Evolutionary conservation across 257 asterid genomes (phyloP).

Genomic region (Plantago major): DNA sequence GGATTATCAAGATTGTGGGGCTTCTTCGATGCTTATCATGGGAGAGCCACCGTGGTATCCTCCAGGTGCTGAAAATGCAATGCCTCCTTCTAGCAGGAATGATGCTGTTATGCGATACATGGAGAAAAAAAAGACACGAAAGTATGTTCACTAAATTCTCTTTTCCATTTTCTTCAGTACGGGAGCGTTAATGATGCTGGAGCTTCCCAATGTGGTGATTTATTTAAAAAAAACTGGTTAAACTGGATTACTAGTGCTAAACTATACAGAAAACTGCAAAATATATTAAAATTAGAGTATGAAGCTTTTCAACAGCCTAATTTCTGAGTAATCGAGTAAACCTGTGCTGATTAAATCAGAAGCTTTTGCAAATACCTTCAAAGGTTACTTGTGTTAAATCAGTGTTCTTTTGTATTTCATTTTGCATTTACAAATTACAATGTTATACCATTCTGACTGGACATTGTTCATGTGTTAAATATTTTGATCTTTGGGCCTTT

Average conservation of each 20-base stretch:
- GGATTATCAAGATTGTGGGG: constrained; percentile 68
- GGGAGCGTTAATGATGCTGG: background rate
- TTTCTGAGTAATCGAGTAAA: too few relatives aligned
- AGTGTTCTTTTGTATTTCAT: background rate
- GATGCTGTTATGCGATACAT: constrained; percentile 89
- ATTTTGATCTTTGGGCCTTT: background rate
- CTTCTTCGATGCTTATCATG: constrained; percentile 45
- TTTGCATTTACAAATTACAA: background rate
- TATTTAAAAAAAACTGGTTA: background rate
- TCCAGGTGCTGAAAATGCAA: constrained; percentile 56
- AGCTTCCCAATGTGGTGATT: background rate
- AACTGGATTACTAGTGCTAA: background rate
- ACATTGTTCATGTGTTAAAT: background rate
- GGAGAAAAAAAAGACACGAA: constrained; percentile 83
- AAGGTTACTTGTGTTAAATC: background rate
- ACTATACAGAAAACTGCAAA: background rate
- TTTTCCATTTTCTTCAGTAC: background rate
- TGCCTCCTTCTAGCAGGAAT: constrained; percentile 58
- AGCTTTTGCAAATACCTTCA: background rate
- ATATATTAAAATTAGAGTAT: too few relatives aligned
- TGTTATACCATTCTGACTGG: background rate
- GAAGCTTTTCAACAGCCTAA: too few relatives aligned
- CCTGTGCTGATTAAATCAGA: too few relatives aligned
- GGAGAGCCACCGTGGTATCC: constrained; percentile 75
- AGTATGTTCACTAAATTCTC: constrained; percentile 26